A percentile compares a stretch with the other conserved stretches of the same genome.
Conservation (phyloP, 202 grass and related monocot genomes). For the Zoysia matrella region DNA sequence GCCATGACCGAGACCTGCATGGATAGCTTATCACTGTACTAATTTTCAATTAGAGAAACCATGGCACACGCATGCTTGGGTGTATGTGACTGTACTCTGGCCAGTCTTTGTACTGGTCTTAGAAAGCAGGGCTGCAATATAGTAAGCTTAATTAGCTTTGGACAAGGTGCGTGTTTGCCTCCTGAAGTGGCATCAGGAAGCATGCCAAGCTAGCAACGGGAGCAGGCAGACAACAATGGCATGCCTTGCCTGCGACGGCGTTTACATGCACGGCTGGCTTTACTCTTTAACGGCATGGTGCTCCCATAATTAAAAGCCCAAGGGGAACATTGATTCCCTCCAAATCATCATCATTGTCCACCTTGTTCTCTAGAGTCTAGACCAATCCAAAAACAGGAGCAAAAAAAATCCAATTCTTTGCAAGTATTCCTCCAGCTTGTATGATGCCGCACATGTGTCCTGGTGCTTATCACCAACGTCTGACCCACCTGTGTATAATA, state of each 20-base stretch:
- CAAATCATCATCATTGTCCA: conserved; percentile 55
- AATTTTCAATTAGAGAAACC: conserved; percentile 1
- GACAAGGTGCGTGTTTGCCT: neutral
- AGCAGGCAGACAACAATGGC: neutral
- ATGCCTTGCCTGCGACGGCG: conserved; percentile 1
- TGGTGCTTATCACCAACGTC: conserved; percentile 30
- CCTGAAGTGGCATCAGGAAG: conserved; percentile 43
- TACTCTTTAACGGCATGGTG: conserved; percentile 54
- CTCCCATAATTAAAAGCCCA: conserved; percentile 48
- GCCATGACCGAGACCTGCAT: neutral
- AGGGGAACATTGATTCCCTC: conserved; percentile 50
- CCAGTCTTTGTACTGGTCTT: neutral
- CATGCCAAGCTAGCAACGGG: conserved; percentile 13
- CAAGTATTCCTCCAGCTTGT: neutral
- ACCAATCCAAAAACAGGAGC: conserved; percentile 32
- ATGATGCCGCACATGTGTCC: conserved; percentile 45
- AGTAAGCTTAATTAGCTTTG: conserved; percentile 25
- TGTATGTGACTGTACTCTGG: conserved; percentile 2
- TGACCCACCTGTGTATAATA: conserved; percentile 38
- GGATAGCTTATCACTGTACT: neutral
- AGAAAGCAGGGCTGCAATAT: conserved; percentile 17
- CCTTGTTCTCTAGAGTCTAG: conserved; percentile 24
- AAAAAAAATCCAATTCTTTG: neutral
- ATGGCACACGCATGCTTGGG: neutral
- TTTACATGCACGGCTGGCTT: conserved; percentile 23